A percentile compares a stretch with the other conserved stretches of the same genome.
Conservation (phyloP, 2,329 filamentous ascomycete genomes). For the Monilinia fructicola region DNA sequence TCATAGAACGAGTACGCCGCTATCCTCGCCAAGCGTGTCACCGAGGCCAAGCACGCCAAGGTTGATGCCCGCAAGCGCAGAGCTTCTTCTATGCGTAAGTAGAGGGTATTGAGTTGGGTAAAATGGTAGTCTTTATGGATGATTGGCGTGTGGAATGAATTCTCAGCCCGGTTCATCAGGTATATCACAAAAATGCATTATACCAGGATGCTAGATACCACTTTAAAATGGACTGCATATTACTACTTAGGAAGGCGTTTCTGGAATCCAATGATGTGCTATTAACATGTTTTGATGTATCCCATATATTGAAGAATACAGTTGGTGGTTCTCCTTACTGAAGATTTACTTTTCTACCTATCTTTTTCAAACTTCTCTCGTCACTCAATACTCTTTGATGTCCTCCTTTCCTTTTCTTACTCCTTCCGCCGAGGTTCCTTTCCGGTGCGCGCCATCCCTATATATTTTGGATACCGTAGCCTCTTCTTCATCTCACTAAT, state of each 20-base stretch:
- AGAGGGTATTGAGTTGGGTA: constrained; percentile 42
- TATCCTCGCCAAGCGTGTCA: constrained; percentile 94
- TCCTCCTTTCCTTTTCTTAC: neutral
- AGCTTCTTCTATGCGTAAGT: constrained; percentile 92
- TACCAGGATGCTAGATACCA: constrained; percentile 24
- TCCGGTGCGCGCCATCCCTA: neutral
- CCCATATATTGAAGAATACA: neutral
- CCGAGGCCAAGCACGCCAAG: constrained; percentile 93
- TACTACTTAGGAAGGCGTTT: constrained; percentile 24
- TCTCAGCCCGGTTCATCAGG: constrained; percentile 20
- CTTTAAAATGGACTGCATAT: constrained; percentile 22
- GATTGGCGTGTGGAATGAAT: constrained; percentile 21
- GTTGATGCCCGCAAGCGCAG: constrained; percentile 94
- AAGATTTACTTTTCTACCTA: neutral
- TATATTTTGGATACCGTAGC: neutral
- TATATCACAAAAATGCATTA: constrained; percentile 22
- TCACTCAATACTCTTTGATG: too few species aligned
- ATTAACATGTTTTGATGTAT: constrained; percentile 10
- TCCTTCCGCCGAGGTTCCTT: neutral
- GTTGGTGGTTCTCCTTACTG: neutral
- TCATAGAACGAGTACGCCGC: constrained; percentile 91
- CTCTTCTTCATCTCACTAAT: neutral
- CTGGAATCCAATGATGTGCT: constrained; percentile 21
- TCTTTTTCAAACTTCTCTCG: neutral
- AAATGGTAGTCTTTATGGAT: constrained; percentile 20